Evolutionary conservation across 2,329 filamentous ascomycete species (phyloP), one percentile per base, ranked within the genome.

Genomic region (Ciborinia camelliae): DNA sequence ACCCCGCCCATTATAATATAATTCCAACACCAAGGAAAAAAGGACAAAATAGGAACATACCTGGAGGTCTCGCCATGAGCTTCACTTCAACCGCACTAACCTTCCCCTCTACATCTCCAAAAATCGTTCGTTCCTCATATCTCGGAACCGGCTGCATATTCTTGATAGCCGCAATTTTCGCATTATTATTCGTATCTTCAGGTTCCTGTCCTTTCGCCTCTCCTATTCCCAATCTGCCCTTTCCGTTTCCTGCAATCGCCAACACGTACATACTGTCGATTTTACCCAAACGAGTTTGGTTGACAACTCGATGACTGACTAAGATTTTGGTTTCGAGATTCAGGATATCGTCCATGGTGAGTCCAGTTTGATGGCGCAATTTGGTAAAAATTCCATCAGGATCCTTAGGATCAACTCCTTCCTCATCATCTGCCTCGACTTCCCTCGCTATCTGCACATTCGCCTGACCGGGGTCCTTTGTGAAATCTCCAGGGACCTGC

Each of bases 261-360:
- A 98, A 79, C 71, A 86, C 82, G 73, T 94, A 96, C 48, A 83
- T 73, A 76, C 89, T 91, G 71, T 84, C 83, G 66, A 99, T 89
- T 83, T 98, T 99, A 75, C 95, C 95, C 78, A 99, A 86, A 81
- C 94, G 90, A 28, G 95, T 98, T 83, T 98, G 94, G 79, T 99
- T 98, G 69, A 86, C 82, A 66, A 99, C 95, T 48, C 79, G 78
- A 73, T 94, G 90, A 5, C 75, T 74, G 54, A 96, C 90, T 54
- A 99, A 79, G 55, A 84, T 81, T 82, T 96, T 97, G 69, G 85
- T 79, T 65, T 84, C 81, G 66, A 96, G 75, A 6, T 74, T 70
- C 54, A 82, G 69, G 70, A 88, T 82, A 30, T 87, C 77, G 59
- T 73, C 70, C 64, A 87, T 77, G 23, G 71, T 79, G 76, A 87